Evolutionary conservation across 2,329 filamentous ascomycete species (phyloP).

Genomic region (Cladosporium sp.): DNA sequence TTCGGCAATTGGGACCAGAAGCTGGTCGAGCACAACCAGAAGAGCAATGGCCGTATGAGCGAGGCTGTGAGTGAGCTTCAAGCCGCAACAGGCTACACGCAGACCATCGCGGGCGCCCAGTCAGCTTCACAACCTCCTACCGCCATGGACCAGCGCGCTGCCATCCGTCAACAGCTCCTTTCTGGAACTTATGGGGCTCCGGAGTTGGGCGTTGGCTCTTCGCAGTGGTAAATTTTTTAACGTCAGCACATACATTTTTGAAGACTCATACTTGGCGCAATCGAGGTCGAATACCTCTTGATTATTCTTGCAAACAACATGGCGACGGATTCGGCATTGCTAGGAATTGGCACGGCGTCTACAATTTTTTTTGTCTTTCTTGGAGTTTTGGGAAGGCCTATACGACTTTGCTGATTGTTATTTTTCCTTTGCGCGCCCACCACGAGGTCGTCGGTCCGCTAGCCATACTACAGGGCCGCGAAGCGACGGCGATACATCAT

Average conservation of each 20-base stretch:
- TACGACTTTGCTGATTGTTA: conserved; percentile 1
- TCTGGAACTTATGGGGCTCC: conserved; percentile 44
- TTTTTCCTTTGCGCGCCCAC: not conserved
- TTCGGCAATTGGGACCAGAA: conserved; percentile 90
- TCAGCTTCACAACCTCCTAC: conserved; percentile 11
- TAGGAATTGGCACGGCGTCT: not conserved
- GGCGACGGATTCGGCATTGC: not conserved
- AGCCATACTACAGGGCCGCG: not conserved
- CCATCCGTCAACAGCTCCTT: conserved; percentile 47
- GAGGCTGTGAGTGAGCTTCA: conserved; percentile 75
- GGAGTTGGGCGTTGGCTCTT: conserved; percentile 55
- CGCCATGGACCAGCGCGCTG: conserved; percentile 36
- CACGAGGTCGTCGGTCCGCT: not conserved
- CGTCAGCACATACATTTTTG: not conserved
- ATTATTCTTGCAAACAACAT: not conserved
- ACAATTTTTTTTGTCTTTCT: not conserved
- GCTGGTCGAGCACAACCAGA: conserved; percentile 80
- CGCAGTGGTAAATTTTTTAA: conserved; percentile 21
- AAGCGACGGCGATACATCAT: not conserved
- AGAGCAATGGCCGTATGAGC: conserved; percentile 75
- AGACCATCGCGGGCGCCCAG: conserved; percentile 39
- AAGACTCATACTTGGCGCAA: not conserved
- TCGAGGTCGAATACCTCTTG: not conserved
- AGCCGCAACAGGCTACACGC: conserved; percentile 72
- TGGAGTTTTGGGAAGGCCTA: not conserved